Percentiles rank a stretch among this genome's conserved stretches.
Conservation (phyloP, 2,329 filamentous ascomycete genomes). For the Didymella pomorum region DNA sequence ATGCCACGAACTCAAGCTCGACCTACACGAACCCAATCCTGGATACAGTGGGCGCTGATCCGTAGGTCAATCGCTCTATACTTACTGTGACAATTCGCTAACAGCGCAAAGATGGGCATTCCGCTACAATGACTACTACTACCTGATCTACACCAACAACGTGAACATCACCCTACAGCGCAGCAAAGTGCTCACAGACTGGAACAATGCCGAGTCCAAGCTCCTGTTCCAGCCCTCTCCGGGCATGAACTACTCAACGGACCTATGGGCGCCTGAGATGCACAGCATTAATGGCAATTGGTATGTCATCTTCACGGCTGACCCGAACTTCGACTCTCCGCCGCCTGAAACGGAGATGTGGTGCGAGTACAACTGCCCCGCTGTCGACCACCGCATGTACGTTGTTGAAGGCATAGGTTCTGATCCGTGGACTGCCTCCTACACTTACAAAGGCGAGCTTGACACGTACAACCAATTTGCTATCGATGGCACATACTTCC, state of each 20-base stretch:
- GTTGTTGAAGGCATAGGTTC: conserved; percentile 55
- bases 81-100: not conserved
- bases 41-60: conserved; percentile 54
- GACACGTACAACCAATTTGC: conserved; percentile 63
- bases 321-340: conserved; percentile 57
- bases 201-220: conserved; percentile 55
- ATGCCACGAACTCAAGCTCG: conserved; percentile 26
- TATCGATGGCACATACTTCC: conserved; percentile 63
- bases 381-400: conserved; percentile 62
- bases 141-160: conserved; percentile 56
- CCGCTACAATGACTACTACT: conserved; percentile 53
- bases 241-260: conserved; percentile 56
- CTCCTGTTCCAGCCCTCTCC: conserved; percentile 53
- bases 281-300: conserved; percentile 57
- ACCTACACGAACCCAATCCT: conserved; percentile 59
- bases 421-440: conserved; percentile 57
- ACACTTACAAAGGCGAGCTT: conserved; percentile 56
- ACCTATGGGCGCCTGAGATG: conserved; percentile 61
- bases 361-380: conserved; percentile 59
- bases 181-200: conserved; percentile 54
- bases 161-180: conserved; percentile 55
- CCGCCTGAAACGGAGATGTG: conserved; percentile 58
- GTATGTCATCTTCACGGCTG: conserved; percentile 63
- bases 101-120: conserved; percentile 52
- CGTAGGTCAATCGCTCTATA: conserved; percentile 36